Conservation (phyloP, 2,329 filamentous ascomycete genomes). For the Canariomyces notabilis region DNA sequence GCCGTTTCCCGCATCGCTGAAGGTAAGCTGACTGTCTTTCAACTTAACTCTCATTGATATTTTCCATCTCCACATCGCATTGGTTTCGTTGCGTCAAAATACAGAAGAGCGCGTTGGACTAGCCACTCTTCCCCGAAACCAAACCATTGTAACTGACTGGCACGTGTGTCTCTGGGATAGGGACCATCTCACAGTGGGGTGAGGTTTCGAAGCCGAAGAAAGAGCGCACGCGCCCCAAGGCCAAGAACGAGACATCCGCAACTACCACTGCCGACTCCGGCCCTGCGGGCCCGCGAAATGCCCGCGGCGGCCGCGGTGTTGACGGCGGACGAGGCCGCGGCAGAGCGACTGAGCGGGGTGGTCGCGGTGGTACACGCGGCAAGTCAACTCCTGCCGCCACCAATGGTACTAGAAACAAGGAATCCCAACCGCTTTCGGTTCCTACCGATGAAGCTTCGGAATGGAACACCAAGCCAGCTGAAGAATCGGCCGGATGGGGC, state of each 20-base stretch:
- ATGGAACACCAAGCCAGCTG: slow-evolving; percentile 48
- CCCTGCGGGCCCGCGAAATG: slow-evolving; percentile 40
- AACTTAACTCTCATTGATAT: neutral
- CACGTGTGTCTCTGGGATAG: slow-evolving; percentile 38
- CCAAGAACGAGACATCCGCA: slow-evolving; percentile 54
- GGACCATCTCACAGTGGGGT: slow-evolving; percentile 76
- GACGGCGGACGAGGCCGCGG: slow-evolving; percentile 60
- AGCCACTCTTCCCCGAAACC: neutral
- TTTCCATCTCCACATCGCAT: slow-evolving; percentile 6
- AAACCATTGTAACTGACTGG: slow-evolving; percentile 12
- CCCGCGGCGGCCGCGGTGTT: slow-evolving; percentile 58
- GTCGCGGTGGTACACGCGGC: slow-evolving; percentile 56
- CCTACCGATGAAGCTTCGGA: slow-evolving; percentile 65
- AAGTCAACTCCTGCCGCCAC: slow-evolving; percentile 55
- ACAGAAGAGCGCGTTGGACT: neutral
- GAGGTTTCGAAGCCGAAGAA: slow-evolving; percentile 80
- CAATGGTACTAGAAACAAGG: slow-evolving; percentile 58
- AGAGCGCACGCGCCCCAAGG: slow-evolving; percentile 66
- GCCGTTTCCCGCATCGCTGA: slow-evolving; percentile 76
- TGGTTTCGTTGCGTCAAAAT: neutral
- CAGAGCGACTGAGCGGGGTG: slow-evolving; percentile 58
- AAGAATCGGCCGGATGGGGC: slow-evolving; percentile 42
- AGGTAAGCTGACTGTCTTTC: slow-evolving; percentile 48
- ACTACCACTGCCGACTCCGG: slow-evolving; percentile 48
- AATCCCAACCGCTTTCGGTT: slow-evolving; percentile 52